Percentiles rank a stretch among this genome's conserved stretches.
Evolutionary conservation across 768 basidiomycete genomes (phyloP).

Genomic region (Podaxis rugospora): DNA sequence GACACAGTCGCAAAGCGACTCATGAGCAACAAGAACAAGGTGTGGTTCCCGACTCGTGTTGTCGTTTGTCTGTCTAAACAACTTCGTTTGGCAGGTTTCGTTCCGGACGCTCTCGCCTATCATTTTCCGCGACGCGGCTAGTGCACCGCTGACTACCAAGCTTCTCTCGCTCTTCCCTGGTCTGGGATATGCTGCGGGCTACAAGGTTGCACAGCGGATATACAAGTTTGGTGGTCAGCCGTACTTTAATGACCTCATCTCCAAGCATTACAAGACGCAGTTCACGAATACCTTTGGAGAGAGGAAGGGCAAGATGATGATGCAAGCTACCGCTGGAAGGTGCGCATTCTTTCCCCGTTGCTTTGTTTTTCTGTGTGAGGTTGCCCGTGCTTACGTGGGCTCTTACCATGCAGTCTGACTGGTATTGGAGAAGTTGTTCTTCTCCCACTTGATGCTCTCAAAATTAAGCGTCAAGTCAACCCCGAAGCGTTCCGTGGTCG

Average conservation of each 20-base stretch:
- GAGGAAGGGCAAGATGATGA: slow-evolving; percentile 92
- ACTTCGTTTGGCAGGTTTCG: not conserved
- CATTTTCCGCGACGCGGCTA: slow-evolving; percentile 84
- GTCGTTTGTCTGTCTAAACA: not conserved
- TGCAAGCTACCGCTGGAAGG: slow-evolving; percentile 94
- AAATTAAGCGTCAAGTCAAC: slow-evolving; percentile 98
- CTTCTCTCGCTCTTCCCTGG: slow-evolving; percentile 95
- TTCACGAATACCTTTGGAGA: slow-evolving; percentile 89
- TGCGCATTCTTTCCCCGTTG: slow-evolving; percentile 23
- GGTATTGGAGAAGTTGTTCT: slow-evolving; percentile 97
- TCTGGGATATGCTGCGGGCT: slow-evolving; percentile 96
- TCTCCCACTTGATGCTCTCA: slow-evolving; percentile 94
- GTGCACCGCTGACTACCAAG: slow-evolving; percentile 60
- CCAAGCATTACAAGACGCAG: slow-evolving; percentile 70
- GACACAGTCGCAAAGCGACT: slow-evolving; percentile 98
- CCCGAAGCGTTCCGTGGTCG: slow-evolving; percentile 97
- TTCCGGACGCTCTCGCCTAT: slow-evolving; percentile 29
- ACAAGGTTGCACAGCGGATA: slow-evolving; percentile 90
- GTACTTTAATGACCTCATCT: slow-evolving; percentile 92
- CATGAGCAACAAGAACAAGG: slow-evolving; percentile 96
- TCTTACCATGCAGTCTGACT: slow-evolving; percentile 42
- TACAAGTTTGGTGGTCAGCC: slow-evolving; percentile 99
- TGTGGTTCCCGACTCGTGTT: slow-evolving; percentile 17
- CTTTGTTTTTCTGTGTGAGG: not conserved
- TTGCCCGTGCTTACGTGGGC: not conserved